phyloP scores from a whole-genome alignment of 192 early-diverging fungal species.

The Entophlyctis luteolus region DNA sequence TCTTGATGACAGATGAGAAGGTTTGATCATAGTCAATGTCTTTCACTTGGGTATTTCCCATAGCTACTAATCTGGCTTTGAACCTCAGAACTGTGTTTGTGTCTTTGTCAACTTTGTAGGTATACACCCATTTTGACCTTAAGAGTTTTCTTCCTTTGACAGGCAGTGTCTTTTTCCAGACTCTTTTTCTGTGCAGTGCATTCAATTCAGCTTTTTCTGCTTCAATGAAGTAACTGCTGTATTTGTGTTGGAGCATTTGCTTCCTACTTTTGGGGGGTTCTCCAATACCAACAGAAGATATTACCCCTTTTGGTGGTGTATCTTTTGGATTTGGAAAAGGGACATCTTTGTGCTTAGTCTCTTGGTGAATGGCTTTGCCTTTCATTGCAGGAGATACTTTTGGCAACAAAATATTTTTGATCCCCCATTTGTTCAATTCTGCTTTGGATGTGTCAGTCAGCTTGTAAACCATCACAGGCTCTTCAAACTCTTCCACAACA shows the following conservation, averaged over 20 bases:
- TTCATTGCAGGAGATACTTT: no score
- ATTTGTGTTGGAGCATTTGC: conserved; percentile 2
- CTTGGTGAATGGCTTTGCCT: no score
- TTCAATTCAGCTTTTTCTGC: conserved; percentile 5
- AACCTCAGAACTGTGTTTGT: conserved; percentile 4
- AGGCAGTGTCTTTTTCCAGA: not conserved
- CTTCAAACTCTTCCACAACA: no score
- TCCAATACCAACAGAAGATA: not conserved
- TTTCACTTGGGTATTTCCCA: conserved; percentile 9
- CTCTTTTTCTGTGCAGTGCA: not conserved
- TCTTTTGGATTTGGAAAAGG: not conserved
- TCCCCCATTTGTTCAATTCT: no score
- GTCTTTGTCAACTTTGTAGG: conserved; percentile 14
- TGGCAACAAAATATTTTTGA: no score
- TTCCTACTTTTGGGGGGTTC: not conserved
- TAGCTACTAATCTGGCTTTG: conserved; percentile 21
- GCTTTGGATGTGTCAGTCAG: no score
- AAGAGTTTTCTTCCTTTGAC: not conserved
- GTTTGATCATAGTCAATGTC: conserved; percentile 18
- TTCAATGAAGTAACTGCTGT: not conserved
- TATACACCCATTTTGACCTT: conserved; percentile 7
- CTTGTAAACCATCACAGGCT: no score
- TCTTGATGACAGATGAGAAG: conserved; percentile 18
- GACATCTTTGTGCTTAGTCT: no score
- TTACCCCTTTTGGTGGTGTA: not conserved